phyloP scores from a whole-genome alignment of 2,329 filamentous ascomycete species.

The Epichloe coenophiala region DNA sequence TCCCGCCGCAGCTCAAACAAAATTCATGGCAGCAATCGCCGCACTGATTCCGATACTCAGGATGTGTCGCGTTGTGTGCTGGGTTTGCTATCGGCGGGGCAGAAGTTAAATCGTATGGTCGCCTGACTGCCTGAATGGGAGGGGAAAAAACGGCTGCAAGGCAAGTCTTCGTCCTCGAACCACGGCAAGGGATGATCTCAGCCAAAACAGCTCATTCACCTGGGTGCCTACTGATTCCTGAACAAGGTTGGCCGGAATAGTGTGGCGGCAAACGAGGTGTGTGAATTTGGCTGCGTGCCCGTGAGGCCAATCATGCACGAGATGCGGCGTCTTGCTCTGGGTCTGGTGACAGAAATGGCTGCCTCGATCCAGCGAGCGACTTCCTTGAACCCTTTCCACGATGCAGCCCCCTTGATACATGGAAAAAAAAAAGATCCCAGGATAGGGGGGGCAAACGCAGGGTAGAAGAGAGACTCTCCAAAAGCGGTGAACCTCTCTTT shows the following conservation, averaged over 20 bases:
- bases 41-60: neutral
- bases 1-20: neutral
- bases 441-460: no score
- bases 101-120: neutral
- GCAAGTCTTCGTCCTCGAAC: neutral
- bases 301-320: conserved; percentile 2
- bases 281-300: neutral
- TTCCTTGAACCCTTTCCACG: neutral
- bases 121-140: neutral
- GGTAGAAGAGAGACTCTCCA: no score
- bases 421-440: no score
- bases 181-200: no score
- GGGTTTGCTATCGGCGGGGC: neutral
- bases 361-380: neutral
- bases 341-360: neutral
- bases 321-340: neutral
- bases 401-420: neutral
- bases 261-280: neutral
- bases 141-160: no score
- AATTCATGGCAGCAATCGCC: neutral
- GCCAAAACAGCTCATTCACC: neutral
- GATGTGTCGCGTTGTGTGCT: neutral
- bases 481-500: neutral
- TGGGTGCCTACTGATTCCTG: neutral
- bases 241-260: neutral